Evolutionary conservation across 345 rosid species (phyloP).

Genomic region (Aurinia saxatilis): DNA sequence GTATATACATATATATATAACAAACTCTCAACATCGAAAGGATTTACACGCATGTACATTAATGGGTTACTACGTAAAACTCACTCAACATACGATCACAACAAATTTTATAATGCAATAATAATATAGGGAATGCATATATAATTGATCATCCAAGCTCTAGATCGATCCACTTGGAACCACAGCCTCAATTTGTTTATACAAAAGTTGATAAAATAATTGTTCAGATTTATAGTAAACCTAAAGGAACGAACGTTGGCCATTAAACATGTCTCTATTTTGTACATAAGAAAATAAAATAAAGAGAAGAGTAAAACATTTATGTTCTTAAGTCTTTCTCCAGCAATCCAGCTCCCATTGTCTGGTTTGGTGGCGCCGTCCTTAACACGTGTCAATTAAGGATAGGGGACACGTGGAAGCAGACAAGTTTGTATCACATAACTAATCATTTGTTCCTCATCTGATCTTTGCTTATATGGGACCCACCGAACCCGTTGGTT

Average conservation of each 20-base stretch:
- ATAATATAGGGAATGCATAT: neutral
- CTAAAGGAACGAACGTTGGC: slow-evolving; percentile 20
- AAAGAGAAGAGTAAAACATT: slow-evolving; percentile 15
- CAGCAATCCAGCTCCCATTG: slow-evolving; percentile 48
- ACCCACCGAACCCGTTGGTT: slow-evolving; percentile 24
- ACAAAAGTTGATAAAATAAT: neutral
- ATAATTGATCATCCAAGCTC: neutral
- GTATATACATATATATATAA: neutral
- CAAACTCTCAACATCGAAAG: slow-evolving; percentile 14
- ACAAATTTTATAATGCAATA: slow-evolving; percentile 7
- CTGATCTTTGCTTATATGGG: neutral
- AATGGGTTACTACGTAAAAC: slow-evolving; percentile 25
- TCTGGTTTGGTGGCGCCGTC: slow-evolving; percentile 83
- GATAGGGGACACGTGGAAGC: slow-evolving; percentile 32
- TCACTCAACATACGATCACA: slow-evolving; percentile 20
- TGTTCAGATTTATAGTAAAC: slow-evolving; percentile 4
- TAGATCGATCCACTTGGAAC: slow-evolving; percentile 20
- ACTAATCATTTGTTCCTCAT: slow-evolving; percentile 38
- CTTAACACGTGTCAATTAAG: slow-evolving; percentile 34
- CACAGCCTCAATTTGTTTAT: neutral
- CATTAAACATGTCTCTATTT: slow-evolving; percentile 19
- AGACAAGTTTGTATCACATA: slow-evolving; percentile 32
- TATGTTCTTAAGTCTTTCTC: slow-evolving; percentile 24
- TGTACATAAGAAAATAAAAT: neutral
- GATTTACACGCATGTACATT: slow-evolving; percentile 22